Base-by-base conservation (phyloP, 768 basidiomycete genomes). In the Cubamyces sp. region DNA sequence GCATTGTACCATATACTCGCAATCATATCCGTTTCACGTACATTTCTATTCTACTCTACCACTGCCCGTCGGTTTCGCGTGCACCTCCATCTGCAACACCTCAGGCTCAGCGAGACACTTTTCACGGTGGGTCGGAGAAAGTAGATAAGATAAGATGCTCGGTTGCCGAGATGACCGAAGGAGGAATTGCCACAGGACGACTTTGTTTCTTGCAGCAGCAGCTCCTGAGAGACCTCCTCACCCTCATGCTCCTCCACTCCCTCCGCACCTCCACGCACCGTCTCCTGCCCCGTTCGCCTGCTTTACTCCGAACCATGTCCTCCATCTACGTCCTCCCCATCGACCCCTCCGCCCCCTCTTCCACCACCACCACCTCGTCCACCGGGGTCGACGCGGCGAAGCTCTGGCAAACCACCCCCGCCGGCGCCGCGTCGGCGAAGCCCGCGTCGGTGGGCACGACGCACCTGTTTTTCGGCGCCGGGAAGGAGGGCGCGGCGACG, bases 361-460 rank as follows among this genome's bases (percentile, higher is more conserved):
- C 77, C 16, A 55, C 66, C 41, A 64, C 72, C 18, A 66, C 69
- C 48, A 16, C 48, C 3, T 14, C 25, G 25, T 9, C 45, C 14
- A 64, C 77, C 0, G 76, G 78, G 40, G 70, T 85, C 67, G 74
- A 86, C 67, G 68, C 83, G 1, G 72, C 77, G 25, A 63, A 79
- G 54, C 75, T 89, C 34, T 91, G 87, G 88, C 56, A 73, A 0
- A 79, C 80, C 12, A 78, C 83, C 1, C 81, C 83, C 28, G 25
- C 34, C 28, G 28, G 28, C 28, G 28, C 54, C 7, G 77, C 76
- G n/a, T n/a, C n/a, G 18, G 75, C 68, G 28, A 70, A 72, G 60
- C 76, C 79, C 26, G 79, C 87, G 0, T 83, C 84, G 68, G 83
- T 79, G 5, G 89, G 87, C 8, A 85, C 87, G 0, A 82, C 86